Percentiles rank a stretch among this genome's conserved stretches.
These are phyloP conservation scores for Saturnispora ahearnii DNA, from an alignment of 805 yeast species.

Conservation along the genomic window DNA sequence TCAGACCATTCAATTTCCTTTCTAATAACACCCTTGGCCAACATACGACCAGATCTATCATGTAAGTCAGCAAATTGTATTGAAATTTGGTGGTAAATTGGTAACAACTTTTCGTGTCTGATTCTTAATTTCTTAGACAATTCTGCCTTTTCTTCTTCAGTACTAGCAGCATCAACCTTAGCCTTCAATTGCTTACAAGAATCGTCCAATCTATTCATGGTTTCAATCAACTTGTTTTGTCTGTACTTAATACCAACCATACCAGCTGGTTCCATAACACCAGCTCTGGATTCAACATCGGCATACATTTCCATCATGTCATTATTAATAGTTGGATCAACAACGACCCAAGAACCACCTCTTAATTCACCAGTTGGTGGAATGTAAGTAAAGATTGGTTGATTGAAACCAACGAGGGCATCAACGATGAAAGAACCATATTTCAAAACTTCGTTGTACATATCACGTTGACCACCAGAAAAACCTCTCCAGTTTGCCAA, in stretches of 20 bases:
- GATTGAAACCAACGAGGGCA: slow-evolving; percentile 90
- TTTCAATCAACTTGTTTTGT: slow-evolving; percentile 81
- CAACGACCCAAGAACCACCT: slow-evolving; percentile 99
- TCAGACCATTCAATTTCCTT: slow-evolving; percentile 79
- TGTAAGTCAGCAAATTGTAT: slow-evolving; percentile 97
- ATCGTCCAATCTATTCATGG: slow-evolving; percentile 84
- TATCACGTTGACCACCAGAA: slow-evolving; percentile 99
- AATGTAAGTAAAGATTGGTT: slow-evolving; percentile 93
- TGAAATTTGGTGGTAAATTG: slow-evolving; percentile 85
- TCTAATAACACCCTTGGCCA: slow-evolving; percentile 85
- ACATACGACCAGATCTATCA: slow-evolving; percentile 95
- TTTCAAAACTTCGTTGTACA: slow-evolving; percentile 96
- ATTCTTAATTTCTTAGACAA: slow-evolving; percentile 57
- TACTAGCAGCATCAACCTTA: slow-evolving; percentile 42
- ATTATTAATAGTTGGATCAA: slow-evolving; percentile 93
- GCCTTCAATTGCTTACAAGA: slow-evolving; percentile 60
- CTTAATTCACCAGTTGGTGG: slow-evolving; percentile 98
- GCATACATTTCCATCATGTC: slow-evolving; percentile 99
- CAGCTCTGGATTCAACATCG: slow-evolving; percentile 90
- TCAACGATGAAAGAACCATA: slow-evolving; percentile 97
- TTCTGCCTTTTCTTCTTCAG: slow-evolving; percentile 57
- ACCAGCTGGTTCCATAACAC: slow-evolving; percentile 98
- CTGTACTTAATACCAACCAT: slow-evolving; percentile 98
- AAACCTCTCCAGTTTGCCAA: slow-evolving; percentile 99
- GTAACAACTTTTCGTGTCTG: slow-evolving; percentile 74